Percentiles rank a stretch among this genome's conserved stretches.
phyloP scores from a whole-genome alignment of 768 basidiomycete genomes.

The Amanita pallidorosea region DNA sequence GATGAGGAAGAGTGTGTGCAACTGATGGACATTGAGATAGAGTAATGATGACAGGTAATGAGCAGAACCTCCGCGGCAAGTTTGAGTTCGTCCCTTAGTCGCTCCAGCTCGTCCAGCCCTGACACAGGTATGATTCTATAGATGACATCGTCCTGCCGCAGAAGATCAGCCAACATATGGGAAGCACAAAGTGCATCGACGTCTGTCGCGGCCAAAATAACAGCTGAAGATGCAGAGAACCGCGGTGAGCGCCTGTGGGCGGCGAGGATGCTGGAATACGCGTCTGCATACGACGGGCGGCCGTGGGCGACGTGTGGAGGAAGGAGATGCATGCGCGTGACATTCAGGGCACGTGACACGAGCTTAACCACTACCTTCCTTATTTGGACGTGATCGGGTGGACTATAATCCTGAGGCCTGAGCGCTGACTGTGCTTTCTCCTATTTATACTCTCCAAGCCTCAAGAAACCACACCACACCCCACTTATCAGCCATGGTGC shows the following conservation, averaged over 20 bases:
- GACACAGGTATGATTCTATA: slow-evolving; percentile 86
- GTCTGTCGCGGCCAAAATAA: slow-evolving; percentile 81
- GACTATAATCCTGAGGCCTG: neutral
- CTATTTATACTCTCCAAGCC: neutral
- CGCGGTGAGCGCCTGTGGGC: slow-evolving; percentile 62
- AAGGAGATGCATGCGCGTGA: slow-evolving; percentile 41
- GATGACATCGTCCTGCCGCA: slow-evolving; percentile 90
- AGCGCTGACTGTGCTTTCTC: neutral
- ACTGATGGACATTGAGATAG: slow-evolving; percentile 25
- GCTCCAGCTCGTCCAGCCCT: slow-evolving; percentile 68
- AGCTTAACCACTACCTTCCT: neutral
- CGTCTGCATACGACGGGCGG: slow-evolving; percentile 57
- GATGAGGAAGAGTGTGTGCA: slow-evolving; percentile 83
- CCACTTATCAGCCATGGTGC: neutral
- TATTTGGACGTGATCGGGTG: neutral
- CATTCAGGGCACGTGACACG: slow-evolving; percentile 1
- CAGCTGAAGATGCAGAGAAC: slow-evolving; percentile 73
- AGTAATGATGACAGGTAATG: neutral
- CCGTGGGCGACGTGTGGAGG: slow-evolving; percentile 60
- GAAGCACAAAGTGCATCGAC: slow-evolving; percentile 90
- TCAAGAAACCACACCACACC: neutral
- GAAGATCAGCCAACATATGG: slow-evolving; percentile 78
- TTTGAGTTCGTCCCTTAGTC: slow-evolving; percentile 52
- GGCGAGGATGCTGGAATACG: slow-evolving; percentile 64
- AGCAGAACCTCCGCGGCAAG: slow-evolving; percentile 53